Percentiles rank a stretch among this genome's conserved stretches.
Evolutionary conservation across 2,329 filamentous ascomycete species (phyloP).

Genomic region (Monascus ruber): DNA sequence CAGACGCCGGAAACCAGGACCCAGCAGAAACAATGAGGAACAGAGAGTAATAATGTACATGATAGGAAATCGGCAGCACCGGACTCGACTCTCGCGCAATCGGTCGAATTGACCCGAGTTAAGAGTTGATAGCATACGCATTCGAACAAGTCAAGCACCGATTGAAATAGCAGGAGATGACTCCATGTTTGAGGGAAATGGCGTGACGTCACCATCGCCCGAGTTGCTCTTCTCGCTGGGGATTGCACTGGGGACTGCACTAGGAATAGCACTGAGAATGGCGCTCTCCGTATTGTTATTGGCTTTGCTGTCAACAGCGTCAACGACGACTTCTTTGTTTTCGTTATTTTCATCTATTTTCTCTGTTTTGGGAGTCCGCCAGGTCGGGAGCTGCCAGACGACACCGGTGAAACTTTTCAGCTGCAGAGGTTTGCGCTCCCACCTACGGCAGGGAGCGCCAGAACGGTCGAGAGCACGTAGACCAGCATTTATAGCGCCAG

Average conservation of each 20-base stretch:
- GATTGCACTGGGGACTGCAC: conserved; percentile 38
- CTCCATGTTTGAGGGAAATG: conserved; percentile 36
- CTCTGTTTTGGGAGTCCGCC: conserved; percentile 49
- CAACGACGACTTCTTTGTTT: conserved; percentile 42
- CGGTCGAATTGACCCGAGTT: background rate
- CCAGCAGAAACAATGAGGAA: too few relatives aligned
- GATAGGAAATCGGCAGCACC: too few relatives aligned
- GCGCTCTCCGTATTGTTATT: conserved; percentile 34
- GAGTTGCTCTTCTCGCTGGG: conserved; percentile 50
- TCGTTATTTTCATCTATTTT: conserved; percentile 50
- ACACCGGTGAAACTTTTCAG: conserved; percentile 91
- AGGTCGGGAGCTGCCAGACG: conserved; percentile 68
- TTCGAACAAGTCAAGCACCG: conserved; percentile 17
- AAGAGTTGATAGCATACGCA: background rate
- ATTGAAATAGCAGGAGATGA: conserved; percentile 40
- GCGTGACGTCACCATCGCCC: conserved; percentile 38
- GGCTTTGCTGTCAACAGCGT: conserved; percentile 45
- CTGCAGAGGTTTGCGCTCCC: conserved; percentile 70
- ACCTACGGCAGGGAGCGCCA: conserved; percentile 84
- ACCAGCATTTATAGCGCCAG: conserved; percentile 92
- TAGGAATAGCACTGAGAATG: conserved; percentile 3
- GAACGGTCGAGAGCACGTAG: conserved; percentile 87
- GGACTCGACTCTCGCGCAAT: background rate
- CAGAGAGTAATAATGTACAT: too few relatives aligned
- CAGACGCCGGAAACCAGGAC: too few relatives aligned